phyloP scores from a whole-genome alignment of 371 early-diverging fungal genomes.

The Apophysomyces trapeziformis region DNA sequence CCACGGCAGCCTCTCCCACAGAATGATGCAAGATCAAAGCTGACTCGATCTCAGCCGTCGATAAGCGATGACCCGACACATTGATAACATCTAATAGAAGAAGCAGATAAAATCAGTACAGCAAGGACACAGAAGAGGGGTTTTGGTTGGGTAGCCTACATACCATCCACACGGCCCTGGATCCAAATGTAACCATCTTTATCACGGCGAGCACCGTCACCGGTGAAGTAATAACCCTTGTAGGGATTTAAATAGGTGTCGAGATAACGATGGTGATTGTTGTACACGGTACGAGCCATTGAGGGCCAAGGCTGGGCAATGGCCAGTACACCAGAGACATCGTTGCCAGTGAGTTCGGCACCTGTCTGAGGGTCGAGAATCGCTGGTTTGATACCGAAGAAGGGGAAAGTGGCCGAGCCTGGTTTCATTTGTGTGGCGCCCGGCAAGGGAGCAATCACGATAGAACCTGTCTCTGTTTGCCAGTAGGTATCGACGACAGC shows the following conservation, averaged over 20 bases:
- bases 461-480: constrained; percentile 97
- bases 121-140: too few relatives aligned
- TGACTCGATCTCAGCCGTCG: constrained; percentile 96
- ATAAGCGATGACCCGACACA: constrained; percentile 96
- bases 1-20: constrained; percentile 95
- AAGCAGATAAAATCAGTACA: too few relatives aligned
- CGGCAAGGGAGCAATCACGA: constrained; percentile 91
- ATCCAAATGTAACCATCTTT: constrained; percentile 96
- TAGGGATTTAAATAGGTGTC: constrained; percentile 92
- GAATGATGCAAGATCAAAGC: constrained; percentile 80
- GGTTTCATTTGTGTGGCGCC: constrained; percentile 89
- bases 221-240: constrained; percentile 87
- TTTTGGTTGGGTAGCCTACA: background rate
- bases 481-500: constrained; percentile 97
- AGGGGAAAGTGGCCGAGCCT: constrained; percentile 95
- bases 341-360: constrained; percentile 71
- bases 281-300: constrained; percentile 92
- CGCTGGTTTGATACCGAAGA: constrained; percentile 93
- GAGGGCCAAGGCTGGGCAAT: constrained; percentile 93
- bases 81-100: constrained; percentile 84
- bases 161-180: constrained; percentile 90
- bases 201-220: constrained; percentile 90
- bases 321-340: constrained; percentile 92
- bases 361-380: constrained; percentile 86
- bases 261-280: constrained; percentile 88